Evolutionary conservation across 2,329 filamentous ascomycete genomes (phyloP).

Genomic region (Fusarium circinatum): DNA sequence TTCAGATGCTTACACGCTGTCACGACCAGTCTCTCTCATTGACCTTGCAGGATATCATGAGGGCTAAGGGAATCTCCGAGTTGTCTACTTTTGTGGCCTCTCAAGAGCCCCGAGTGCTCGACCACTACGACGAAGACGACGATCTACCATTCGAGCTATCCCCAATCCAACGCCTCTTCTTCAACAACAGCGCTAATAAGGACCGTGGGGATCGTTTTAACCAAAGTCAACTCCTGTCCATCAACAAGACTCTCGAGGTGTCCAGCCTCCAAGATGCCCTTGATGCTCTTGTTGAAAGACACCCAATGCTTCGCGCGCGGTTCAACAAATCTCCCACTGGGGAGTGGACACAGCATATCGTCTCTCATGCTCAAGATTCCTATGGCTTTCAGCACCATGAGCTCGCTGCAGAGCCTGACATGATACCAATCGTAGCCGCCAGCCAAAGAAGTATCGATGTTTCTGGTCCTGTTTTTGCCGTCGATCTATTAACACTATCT

Average conservation of each 20-base stretch:
- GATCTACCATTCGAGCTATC: slow-evolving; percentile 50
- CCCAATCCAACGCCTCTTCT: slow-evolving; percentile 57
- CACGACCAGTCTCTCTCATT: slow-evolving; percentile 45
- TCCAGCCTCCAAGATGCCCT: slow-evolving; percentile 36
- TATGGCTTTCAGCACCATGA: slow-evolving; percentile 32
- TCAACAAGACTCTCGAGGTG: slow-evolving; percentile 34
- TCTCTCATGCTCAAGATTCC: slow-evolving; percentile 23
- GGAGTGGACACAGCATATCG: slow-evolving; percentile 41
- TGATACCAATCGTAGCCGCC: background rate
- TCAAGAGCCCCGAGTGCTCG: background rate
- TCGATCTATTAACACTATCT: slow-evolving; percentile 5
- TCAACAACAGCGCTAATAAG: slow-evolving; percentile 43
- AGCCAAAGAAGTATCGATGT: slow-evolving; percentile 11
- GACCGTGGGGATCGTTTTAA: slow-evolving; percentile 53
- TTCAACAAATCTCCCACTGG: slow-evolving; percentile 31
- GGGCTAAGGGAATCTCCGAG: slow-evolving; percentile 43
- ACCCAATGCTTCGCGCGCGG: slow-evolving; percentile 51
- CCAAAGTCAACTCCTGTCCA: slow-evolving; percentile 54
- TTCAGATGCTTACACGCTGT: slow-evolving; percentile 54
- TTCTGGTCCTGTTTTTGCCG: background rate
- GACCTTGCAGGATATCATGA: slow-evolving; percentile 49
- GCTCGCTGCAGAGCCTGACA: slow-evolving; percentile 8
- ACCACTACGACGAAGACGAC: background rate
- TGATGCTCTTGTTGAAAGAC: slow-evolving; percentile 42
- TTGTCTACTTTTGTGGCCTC: slow-evolving; percentile 26